Base-by-base conservation (phyloP, 352 stramenopile species). In the Pythium scleroteichum region DNA sequence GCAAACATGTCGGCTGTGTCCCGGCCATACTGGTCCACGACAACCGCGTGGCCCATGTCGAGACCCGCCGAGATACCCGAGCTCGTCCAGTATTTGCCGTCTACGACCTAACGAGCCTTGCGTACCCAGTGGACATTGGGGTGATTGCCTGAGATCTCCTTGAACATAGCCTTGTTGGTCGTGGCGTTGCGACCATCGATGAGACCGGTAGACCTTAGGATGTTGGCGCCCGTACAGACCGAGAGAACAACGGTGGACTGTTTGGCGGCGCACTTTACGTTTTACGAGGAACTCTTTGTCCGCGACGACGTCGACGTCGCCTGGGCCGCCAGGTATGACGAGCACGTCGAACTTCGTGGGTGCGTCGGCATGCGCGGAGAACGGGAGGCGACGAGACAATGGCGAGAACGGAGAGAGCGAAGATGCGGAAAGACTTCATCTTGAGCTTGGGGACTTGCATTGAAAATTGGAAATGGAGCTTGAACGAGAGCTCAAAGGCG, bases 61-160 rank as follows among this genome's bases (percentile, higher is more conserved):
- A 87, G 80, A 1, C 78, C 78, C 6, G 80, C 80, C 7, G 80
- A 72, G 19, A 90, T 57, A 24, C 80, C 80, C 3, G 76, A 88
- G 40, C 69, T 79, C 20, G 77, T 87, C 76, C 75, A 88, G 45
- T 54, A 76, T 32, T 76, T 68, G 53, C 66, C 77, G 32, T 87
- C 75, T 27, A 73, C 69, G 35, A 83, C 66, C 79, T 77, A 89
- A 9, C 77, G 73, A 20, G 77, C 79, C 38, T 78, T 73, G 35
- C 62, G 61, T 10, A 85, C 67, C 77, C 79, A 89, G 4, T 73
- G 20, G n/a, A 89, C 76, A 0, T 27, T 53, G n/a, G 71, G 71
- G 16, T 75, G 59, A 10, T 62, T 35, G 22, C 59, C n/a, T 24
- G 66, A 56, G 23, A 87, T 68, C 10, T 65, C 23, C 12, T 71